phyloP scores from a whole-genome alignment of 495 filamentous ascomycete genomes.

The Astrocystis sublimbata region DNA sequence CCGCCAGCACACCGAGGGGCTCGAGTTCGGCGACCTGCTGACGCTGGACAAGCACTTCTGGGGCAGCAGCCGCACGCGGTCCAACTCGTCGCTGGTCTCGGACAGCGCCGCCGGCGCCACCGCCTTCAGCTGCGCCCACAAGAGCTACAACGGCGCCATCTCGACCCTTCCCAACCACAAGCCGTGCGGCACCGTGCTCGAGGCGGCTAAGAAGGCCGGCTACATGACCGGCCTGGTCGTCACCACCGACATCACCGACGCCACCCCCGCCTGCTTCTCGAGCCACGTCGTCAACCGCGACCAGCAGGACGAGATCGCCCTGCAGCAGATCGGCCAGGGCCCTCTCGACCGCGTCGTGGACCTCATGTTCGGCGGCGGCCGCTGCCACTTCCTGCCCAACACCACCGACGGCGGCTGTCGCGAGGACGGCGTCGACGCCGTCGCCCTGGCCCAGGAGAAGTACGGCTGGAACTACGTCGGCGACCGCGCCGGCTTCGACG shows the following conservation, averaged over 20 bases:
- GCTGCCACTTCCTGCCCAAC: conserved; percentile 91
- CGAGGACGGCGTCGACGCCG: conserved; percentile 67
- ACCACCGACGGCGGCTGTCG: conserved; percentile 75
- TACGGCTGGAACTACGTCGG: conserved; percentile 77
- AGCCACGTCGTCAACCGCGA: conserved; percentile 76
- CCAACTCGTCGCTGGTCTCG: conserved; percentile 77
- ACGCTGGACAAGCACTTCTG: conserved; percentile 83
- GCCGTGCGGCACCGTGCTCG: conserved; percentile 91
- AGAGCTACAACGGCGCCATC: conserved; percentile 97
- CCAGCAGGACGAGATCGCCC: conserved; percentile 87
- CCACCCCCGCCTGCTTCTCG: conserved; percentile 95
- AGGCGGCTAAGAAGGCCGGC: conserved; percentile 87
- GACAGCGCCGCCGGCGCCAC: conserved; percentile 96
- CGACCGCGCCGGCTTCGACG: conserved; percentile 75
- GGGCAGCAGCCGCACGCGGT: conserved; percentile 84
- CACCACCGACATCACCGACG: conserved; percentile 93
- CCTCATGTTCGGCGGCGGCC: conserved; percentile 86
- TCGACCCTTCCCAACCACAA: conserved; percentile 79
- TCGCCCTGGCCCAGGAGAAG: conserved; percentile 66
- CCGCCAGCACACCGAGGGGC: conserved; percentile 64
- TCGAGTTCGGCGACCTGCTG: conserved; percentile 70
- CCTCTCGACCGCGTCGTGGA: conserved; percentile 86
- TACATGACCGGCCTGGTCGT: conserved; percentile 94
- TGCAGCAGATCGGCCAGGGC: conserved; percentile 81
- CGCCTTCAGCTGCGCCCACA: conserved; percentile 86